phyloP scores from a whole-genome alignment of 768 basidiomycete species.

The Tulasnella sp. region DNA sequence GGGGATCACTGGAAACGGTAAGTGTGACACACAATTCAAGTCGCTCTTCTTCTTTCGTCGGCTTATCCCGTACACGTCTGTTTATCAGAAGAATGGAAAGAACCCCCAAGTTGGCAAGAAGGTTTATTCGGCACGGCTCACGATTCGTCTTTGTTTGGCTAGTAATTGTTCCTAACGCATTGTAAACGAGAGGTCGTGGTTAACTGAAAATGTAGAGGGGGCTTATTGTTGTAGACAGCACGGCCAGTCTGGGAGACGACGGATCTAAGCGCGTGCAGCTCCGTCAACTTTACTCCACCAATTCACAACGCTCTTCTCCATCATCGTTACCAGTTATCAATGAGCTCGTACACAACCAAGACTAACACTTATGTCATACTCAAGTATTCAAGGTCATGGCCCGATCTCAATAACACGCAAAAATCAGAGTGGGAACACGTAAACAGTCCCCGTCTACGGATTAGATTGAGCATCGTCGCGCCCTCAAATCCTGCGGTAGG shows the following conservation, averaged over 20 bases:
- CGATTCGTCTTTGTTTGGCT: conserved; percentile 74
- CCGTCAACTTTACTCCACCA: neutral
- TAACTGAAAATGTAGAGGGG: no score
- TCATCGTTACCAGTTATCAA: neutral
- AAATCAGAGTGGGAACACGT: conserved; percentile 18
- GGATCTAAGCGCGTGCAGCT: neutral
- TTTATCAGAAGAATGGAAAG: conserved; percentile 51
- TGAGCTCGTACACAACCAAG: conserved; percentile 1
- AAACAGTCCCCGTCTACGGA: conserved; percentile 6
- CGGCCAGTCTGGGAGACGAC: neutral
- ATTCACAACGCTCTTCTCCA: neutral
- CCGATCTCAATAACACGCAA: neutral
- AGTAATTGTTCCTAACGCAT: conserved; percentile 36
- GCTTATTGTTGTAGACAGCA: neutral
- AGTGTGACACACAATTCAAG: neutral
- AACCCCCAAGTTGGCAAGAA: conserved; percentile 66
- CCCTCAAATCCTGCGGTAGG: neutral
- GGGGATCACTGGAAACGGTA: conserved; percentile 38
- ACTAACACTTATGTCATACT: neutral
- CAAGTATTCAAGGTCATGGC: conserved; percentile 12
- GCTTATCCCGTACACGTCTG: neutral
- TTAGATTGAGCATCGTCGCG: neutral
- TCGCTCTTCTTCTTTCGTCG: neutral
- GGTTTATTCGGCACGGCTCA: conserved; percentile 74
- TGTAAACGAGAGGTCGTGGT: no score